Percentiles rank a stretch among this genome's conserved stretches.
These are phyloP conservation scores for Bonia amplexicaulis DNA, from an alignment of 176 grass and related monocot species.

Conservation along the genomic window DNA sequence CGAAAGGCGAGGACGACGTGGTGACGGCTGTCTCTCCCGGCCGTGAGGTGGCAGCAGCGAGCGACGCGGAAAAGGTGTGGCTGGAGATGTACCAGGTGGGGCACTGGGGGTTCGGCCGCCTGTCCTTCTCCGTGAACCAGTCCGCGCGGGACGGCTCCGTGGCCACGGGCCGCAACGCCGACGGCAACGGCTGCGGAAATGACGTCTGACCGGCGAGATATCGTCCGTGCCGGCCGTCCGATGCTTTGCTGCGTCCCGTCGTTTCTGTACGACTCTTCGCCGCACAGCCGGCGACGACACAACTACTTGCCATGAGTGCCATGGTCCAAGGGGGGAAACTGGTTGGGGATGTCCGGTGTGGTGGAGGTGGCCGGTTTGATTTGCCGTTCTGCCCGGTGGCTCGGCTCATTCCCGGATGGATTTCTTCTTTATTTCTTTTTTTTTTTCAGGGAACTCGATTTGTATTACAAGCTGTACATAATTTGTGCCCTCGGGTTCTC, in stretches of 20 bases:
- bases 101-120: conserved; percentile 83
- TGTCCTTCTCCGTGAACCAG: conserved; percentile 63
- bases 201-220: neutral
- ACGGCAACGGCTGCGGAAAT: conserved; percentile 4
- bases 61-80: conserved; percentile 46
- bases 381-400: neutral
- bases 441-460: neutral
- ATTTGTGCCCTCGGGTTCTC: conserved; percentile 5
- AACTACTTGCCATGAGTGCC: neutral
- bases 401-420: neutral
- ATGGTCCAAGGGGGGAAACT: neutral
- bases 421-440: neutral
- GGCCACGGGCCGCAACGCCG: conserved; percentile 2
- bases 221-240: neutral
- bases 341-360: neutral
- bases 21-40: neutral
- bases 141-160: neutral
- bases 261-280: neutral
- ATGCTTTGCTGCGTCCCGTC: neutral
- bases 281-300: neutral
- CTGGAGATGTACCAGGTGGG: conserved; percentile 82
- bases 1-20: neutral
- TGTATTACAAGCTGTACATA: conserved; percentile 31
- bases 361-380: neutral
- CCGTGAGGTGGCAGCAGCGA: neutral